A percentile compares a stretch with the other conserved stretches of the same genome.
Evolutionary conservation across 805 yeast species (phyloP).

Genomic region (Candida odintsovae): DNA sequence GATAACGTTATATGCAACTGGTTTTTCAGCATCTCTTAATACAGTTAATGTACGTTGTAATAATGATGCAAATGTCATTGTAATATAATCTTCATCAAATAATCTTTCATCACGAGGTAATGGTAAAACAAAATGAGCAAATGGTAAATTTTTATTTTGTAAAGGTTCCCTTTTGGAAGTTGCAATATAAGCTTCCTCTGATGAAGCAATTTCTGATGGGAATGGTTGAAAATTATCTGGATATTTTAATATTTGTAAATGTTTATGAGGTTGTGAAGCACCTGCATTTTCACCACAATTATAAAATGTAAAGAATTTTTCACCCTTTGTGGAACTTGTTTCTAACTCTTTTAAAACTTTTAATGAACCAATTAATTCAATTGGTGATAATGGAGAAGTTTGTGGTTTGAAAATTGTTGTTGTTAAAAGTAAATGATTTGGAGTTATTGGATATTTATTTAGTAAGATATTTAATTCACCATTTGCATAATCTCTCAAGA

Average conservation of each 20-base stretch:
- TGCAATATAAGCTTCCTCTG: slow-evolving; percentile 49
- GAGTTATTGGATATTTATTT: slow-evolving; percentile 82
- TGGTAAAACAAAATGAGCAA: slow-evolving; percentile 79
- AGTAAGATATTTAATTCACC: slow-evolving; percentile 57
- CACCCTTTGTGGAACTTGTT: slow-evolving; percentile 27
- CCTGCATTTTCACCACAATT: slow-evolving; percentile 88
- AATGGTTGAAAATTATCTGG: slow-evolving; percentile 55
- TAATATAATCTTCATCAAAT: slow-evolving; percentile 49
- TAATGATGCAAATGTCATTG: slow-evolving; percentile 65
- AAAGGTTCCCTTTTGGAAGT: slow-evolving; percentile 51
- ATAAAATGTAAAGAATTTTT: slow-evolving; percentile 73
- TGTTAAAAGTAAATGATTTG: slow-evolving; percentile 72
- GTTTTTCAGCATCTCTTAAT: slow-evolving; percentile 44
- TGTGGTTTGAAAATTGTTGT: slow-evolving; percentile 74
- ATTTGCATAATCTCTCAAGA: slow-evolving; percentile 44
- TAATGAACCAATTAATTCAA: slow-evolving; percentile 60
- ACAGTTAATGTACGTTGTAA: slow-evolving; percentile 67
- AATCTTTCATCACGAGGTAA: slow-evolving; percentile 36
- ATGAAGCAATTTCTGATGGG: slow-evolving; percentile 45
- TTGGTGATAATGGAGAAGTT: slow-evolving; percentile 60
- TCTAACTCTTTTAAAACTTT: slow-evolving; percentile 47
- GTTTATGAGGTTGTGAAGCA: slow-evolving; percentile 93
- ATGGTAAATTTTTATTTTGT: slow-evolving; percentile 55
- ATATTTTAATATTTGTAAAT: slow-evolving; percentile 75
- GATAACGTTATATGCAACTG: slow-evolving; percentile 70